Base-by-base conservation (phyloP, 345 rosid species). In the Moricandia arvensis region DNA sequence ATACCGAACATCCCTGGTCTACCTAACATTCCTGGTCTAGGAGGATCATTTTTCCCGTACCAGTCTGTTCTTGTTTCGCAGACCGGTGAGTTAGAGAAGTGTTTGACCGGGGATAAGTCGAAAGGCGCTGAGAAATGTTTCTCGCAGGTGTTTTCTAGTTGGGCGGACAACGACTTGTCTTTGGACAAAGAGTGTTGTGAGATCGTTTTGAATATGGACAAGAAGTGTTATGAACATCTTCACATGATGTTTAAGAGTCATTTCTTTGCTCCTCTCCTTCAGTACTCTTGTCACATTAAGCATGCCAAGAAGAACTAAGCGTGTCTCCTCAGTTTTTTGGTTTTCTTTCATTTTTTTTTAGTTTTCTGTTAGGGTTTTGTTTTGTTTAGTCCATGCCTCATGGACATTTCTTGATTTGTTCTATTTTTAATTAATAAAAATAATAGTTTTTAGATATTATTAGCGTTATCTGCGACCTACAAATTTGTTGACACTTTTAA, bases 101-200 rank as follows among this genome's bases (percentile, higher is more conserved):
- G 81, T 59, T 72, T 78, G 77, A 31, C 61, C 1, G 63, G 63
- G 4, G 72, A 65, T 24, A 57, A 69, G 0, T 72, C 58, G 11
- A 78, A 66, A 53, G 6, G 6, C 7, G 27, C 38, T 0, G 77
- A 78, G 59, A 78, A 66, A 59, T 78, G 81, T 66, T 78, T 78
- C 61, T 78, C 81, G 8, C 73, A 78, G 24, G 15, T 78, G 1
- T 78, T 78, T 51, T 59, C 81, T 5, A 78, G 81, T 60, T 78
- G 77, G 81, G 81, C 81, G 8, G 69, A 78, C 35, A 66, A 59
- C 18, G 59, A 78, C 61, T 72, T 78, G 2, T 8, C 57, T 5
- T 78, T 78, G 58, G 81, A 78, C 73, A 66, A 72, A 29, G 73
- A 78, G 15, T 78, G 81, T 66, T 78, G 77, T 66, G 81, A 72